Percentiles rank a stretch among this genome's conserved stretches.
Evolutionary conservation across 2,329 filamentous ascomycete genomes (phyloP).

Genomic region (Trichoderma sp.): DNA sequence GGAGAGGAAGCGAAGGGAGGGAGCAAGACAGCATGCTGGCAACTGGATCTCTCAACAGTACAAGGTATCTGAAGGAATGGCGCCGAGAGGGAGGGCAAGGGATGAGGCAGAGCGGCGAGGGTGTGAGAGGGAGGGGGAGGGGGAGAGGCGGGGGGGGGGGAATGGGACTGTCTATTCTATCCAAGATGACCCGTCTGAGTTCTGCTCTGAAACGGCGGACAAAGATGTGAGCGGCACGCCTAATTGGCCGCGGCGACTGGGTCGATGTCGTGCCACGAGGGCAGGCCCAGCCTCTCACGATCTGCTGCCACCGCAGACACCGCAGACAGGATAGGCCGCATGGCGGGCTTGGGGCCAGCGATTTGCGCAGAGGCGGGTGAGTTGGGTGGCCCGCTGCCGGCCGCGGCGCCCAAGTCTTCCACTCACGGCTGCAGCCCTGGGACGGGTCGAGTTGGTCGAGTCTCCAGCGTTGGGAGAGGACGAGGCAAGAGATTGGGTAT

Average conservation of each 20-base stretch:
- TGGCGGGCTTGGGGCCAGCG: too few species aligned
- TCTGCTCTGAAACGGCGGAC: conserved; percentile 26
- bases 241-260: conserved; percentile 25
- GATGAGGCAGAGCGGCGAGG: not conserved
- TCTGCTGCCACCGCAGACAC: conserved; percentile 19
- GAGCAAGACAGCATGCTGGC: conserved; percentile 14
- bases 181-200: not conserved
- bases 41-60: not conserved
- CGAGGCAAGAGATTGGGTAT: conserved; percentile 14
- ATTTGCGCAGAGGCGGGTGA: conserved; percentile 9
- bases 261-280: conserved; percentile 28
- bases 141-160: not conserved
- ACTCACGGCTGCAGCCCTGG: conserved; percentile 18
- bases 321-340: conserved; percentile 1
- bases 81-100: not conserved
- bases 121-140: not conserved
- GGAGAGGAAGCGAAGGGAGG: not conserved
- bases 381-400: conserved; percentile 7
- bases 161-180: not conserved
- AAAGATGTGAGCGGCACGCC: conserved; percentile 24
- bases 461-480: conserved; percentile 21
- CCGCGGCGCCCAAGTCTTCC: conserved; percentile 19
- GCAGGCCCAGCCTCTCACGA: conserved; percentile 30
- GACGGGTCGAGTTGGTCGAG: not conserved
- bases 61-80: not conserved